Evolutionary conservation across 1,284 basidiomycete species (phyloP).

Genomic region (Sanguinoderma infundibulare): DNA sequence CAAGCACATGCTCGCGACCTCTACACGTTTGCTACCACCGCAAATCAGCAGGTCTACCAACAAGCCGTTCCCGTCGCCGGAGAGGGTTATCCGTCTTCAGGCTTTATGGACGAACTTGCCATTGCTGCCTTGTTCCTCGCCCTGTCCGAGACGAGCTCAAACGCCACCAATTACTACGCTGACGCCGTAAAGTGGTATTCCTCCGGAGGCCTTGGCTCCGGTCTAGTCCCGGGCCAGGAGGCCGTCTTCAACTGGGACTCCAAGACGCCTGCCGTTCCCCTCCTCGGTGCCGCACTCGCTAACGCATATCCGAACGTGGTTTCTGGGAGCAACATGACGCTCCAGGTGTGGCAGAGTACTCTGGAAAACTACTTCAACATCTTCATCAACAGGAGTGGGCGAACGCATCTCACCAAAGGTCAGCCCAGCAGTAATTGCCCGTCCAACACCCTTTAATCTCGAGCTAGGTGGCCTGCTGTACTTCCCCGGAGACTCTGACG

Average conservation of each 20-base stretch:
- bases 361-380: constrained; percentile 81
- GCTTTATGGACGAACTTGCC: constrained; percentile 70
- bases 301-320: constrained; percentile 51
- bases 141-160: constrained; percentile 48
- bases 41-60: constrained; percentile 64
- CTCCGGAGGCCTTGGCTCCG: constrained; percentile 54
- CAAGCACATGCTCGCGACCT: constrained; percentile 76
- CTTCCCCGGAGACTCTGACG: constrained; percentile 81
- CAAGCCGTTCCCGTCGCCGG: constrained; percentile 67
- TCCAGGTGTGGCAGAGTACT: constrained; percentile 67
- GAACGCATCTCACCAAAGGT: constrained; percentile 60
- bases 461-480: constrained; percentile 85
- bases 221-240: constrained; percentile 40
- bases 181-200: constrained; percentile 71
- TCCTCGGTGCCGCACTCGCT: constrained; percentile 76
- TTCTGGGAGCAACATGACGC: constrained; percentile 45
- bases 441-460: constrained; percentile 7
- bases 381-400: constrained; percentile 63
- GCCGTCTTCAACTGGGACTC: constrained; percentile 90
- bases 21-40: constrained; percentile 73
- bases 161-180: constrained; percentile 42
- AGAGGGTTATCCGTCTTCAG: constrained; percentile 75
- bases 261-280: constrained; percentile 75
- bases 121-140: constrained; percentile 81
- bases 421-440: constrained; percentile 10